Evolutionary conservation across 176 grass and related monocot genomes (phyloP).

Genomic region (Eleusine indica): DNA sequence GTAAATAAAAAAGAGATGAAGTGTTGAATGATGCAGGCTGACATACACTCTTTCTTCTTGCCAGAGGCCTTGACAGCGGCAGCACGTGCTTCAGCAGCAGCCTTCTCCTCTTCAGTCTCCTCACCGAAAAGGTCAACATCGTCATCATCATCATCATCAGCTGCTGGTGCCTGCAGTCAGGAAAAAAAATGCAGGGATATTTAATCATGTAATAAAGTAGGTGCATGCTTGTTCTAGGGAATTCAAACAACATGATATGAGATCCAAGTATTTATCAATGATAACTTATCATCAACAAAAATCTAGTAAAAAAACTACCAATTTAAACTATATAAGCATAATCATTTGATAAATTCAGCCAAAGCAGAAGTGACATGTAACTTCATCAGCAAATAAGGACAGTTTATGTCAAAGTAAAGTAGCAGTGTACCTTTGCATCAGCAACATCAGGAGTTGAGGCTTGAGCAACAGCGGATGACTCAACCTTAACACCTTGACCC

Average conservation of each 20-base stretch:
- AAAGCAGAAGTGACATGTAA: no score
- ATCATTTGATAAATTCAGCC: no score
- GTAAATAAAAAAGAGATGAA: no score
- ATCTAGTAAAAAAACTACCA: no score
- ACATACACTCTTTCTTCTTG: slow-evolving; percentile 95
- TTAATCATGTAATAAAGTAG: background rate
- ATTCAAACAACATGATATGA: background rate
- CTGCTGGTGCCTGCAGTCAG: slow-evolving; percentile 53
- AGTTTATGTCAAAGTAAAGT: background rate
- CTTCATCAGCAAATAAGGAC: no score
- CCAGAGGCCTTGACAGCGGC: slow-evolving; percentile 65
- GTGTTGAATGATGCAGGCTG: background rate
- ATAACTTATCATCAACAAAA: no score
- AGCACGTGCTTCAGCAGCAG: slow-evolving; percentile 73
- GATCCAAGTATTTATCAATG: no score
- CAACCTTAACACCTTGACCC: slow-evolving; percentile 80
- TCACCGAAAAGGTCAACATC: slow-evolving; percentile 91
- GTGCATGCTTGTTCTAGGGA: background rate
- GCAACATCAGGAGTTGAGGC: slow-evolving; percentile 62
- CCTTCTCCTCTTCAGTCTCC: slow-evolving; percentile 93
- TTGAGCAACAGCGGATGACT: slow-evolving; percentile 53
- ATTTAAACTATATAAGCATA: no score
- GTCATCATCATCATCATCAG: slow-evolving; percentile 57
- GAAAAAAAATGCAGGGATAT: background rate
- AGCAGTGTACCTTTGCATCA: slow-evolving; percentile 51